Conservation (phyloP, 2,329 filamentous ascomycete genomes). For the Pseudogymnoascus sp. region DNA sequence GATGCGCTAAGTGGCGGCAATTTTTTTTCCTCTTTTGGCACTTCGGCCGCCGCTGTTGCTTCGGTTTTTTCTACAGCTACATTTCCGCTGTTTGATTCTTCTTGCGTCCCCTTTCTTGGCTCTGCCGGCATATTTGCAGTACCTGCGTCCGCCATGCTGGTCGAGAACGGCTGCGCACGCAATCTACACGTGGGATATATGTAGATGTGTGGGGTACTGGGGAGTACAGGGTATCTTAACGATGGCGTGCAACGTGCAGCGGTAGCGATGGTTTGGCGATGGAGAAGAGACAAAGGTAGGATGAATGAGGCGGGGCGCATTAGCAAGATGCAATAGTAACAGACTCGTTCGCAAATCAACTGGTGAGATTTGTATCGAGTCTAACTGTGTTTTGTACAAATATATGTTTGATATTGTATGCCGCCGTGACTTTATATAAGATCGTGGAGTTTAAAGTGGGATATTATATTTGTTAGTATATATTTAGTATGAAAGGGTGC, state of each 20-base stretch:
- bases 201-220: background rate
- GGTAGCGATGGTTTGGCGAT: background rate
- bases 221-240: background rate
- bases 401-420: background rate
- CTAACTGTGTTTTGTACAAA: background rate
- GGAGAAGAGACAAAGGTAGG: background rate
- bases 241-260: background rate
- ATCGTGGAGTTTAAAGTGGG: background rate
- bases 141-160: conserved; percentile 12
- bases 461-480: background rate
- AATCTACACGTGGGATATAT: background rate
- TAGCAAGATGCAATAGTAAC: background rate
- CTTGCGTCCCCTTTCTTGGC: background rate
- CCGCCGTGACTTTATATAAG: background rate
- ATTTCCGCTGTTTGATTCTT: background rate
- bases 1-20: conserved; percentile 46
- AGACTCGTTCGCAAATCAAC: background rate
- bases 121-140: background rate
- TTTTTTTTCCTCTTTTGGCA: background rate
- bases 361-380: background rate
- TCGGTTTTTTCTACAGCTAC: background rate
- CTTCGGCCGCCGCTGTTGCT: background rate
- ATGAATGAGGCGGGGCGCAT: background rate
- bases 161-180: conserved; percentile 3
- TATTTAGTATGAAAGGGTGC: too few species aligned